phyloP scores from a whole-genome alignment of 352 stramenopile genomes.

The Phytophthora hybrid region DNA sequence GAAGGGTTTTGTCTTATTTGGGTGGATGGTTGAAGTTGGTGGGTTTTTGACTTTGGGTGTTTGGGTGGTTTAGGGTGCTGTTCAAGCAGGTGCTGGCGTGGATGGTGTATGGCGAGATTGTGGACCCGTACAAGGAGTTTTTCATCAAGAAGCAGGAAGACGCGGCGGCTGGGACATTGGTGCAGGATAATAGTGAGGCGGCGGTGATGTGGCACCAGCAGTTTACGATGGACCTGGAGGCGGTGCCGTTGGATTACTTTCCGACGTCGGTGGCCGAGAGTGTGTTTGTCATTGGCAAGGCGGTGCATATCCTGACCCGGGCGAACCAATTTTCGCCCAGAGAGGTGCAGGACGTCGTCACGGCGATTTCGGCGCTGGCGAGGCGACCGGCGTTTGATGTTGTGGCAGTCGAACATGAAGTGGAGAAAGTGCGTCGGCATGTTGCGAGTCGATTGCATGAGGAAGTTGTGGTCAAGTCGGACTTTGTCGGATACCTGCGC shows the following conservation, averaged over 20 bases:
- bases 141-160: constrained; percentile 59
- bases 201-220: constrained; percentile 56
- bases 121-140: constrained; percentile 81
- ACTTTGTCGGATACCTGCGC: constrained; percentile 68
- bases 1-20: neutral
- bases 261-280: constrained; percentile 64
- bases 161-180: neutral
- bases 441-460: constrained; percentile 67
- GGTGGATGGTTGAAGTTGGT: neutral
- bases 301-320: constrained; percentile 61
- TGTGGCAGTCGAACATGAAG: constrained; percentile 55
- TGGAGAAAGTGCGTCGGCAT: constrained; percentile 64
- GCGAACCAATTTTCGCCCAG: constrained; percentile 55
- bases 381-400: constrained; percentile 54
- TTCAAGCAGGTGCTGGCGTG: constrained; percentile 87
- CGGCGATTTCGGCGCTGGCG: constrained; percentile 48
- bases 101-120: constrained; percentile 77
- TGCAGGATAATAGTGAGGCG: constrained; percentile 4
- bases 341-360: constrained; percentile 61
- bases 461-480: constrained; percentile 70
- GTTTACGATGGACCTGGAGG: constrained; percentile 62
- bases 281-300: constrained; percentile 77
- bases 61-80: constrained; percentile 50
- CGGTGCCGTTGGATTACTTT: constrained; percentile 71
- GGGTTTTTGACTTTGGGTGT: constrained; percentile 8